Evolutionary conservation across 257 asterid genomes (phyloP).

Genomic region (Plantago ovata): DNA sequence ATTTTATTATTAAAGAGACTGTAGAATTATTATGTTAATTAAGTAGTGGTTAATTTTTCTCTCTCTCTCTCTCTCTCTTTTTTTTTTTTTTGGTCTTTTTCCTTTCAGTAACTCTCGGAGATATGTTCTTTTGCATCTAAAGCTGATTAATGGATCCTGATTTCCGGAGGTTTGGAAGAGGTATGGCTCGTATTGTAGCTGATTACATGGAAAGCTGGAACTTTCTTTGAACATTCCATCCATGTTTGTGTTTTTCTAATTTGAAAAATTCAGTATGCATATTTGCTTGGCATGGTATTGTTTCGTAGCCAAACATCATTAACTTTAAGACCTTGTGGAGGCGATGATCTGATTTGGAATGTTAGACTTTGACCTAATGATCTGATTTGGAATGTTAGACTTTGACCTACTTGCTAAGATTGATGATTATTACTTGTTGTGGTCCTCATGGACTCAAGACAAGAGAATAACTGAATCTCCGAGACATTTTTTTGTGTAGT

Average conservation of each 20-base stretch:
- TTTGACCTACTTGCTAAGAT: not conserved
- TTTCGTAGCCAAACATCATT: not conserved
- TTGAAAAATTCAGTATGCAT: not conserved
- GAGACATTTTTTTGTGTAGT: not conserved
- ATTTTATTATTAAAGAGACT: too few species aligned
- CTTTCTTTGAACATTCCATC: conserved; percentile 13
- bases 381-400: conserved; percentile 7
- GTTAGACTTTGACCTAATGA: not conserved
- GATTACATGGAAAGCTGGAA: conserved; percentile 5
- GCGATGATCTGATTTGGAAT: conserved; percentile 4
- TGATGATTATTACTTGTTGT: not conserved
- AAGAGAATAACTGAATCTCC: conserved; percentile 11
- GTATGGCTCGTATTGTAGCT: conserved; percentile 31
- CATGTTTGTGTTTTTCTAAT: conserved; percentile 8
- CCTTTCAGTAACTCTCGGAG: conserved; percentile 33
- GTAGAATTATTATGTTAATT: too few species aligned
- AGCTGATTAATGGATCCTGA: conserved; percentile 86
- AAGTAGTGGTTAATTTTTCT: too few species aligned
- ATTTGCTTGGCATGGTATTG: not conserved
- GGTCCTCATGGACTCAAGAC: not conserved
- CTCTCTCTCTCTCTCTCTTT: too few species aligned
- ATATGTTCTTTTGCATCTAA: conserved; percentile 41
- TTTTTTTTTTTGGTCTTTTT: too few species aligned
- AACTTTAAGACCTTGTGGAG: conserved; percentile 2
- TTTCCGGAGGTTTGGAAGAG: conserved; percentile 90